phyloP scores from a whole-genome alignment of 768 basidiomycete species.

The Cystofilobasidium capitatum region DNA sequence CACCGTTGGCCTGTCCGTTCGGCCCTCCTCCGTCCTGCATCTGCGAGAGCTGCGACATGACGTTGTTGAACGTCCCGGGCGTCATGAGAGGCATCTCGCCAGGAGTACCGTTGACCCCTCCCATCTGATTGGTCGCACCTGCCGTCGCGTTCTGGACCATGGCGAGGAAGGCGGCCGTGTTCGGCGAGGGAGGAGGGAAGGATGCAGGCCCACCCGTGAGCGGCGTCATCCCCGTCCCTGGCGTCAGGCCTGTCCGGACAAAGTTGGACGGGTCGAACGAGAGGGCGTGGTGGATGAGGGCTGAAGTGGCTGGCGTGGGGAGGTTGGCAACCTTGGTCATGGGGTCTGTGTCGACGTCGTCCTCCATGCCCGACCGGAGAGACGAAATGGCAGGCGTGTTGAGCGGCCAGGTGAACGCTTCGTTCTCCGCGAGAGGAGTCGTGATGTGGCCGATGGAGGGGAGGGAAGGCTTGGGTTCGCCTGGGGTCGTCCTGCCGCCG shows the following conservation, averaged over 20 bases:
- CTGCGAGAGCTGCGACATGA: constrained; percentile 48
- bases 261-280: constrained; percentile 60
- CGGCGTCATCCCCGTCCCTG: constrained; percentile 42
- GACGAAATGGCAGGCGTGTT: constrained; percentile 35
- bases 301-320: constrained; percentile 2
- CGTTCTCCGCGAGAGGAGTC: constrained; percentile 40
- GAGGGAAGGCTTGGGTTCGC: constrained; percentile 45
- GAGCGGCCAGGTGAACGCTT: constrained; percentile 44
- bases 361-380: constrained; percentile 73
- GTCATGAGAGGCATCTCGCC: constrained; percentile 17
- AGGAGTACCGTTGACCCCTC: constrained; percentile 14
- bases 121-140: constrained; percentile 28
- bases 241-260: constrained; percentile 66
- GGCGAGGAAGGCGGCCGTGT: constrained; percentile 82
- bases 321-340: constrained; percentile 42
- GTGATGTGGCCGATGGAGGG: constrained; percentile 72
- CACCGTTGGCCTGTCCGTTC: constrained; percentile 8
- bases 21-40: constrained; percentile 27
- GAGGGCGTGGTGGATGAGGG: constrained; percentile 35
- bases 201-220: constrained; percentile 51
- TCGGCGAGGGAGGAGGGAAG: constrained; percentile 76
- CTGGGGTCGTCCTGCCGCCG: not conserved
- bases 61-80: constrained; percentile 53
- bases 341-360: constrained; percentile 48
- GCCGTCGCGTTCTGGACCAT: constrained; percentile 62